Evolutionary conservation across 257 asterid genomes (phyloP), one percentile per base, ranked within the genome.

Genomic region (Cynanchum wilfordii): DNA sequence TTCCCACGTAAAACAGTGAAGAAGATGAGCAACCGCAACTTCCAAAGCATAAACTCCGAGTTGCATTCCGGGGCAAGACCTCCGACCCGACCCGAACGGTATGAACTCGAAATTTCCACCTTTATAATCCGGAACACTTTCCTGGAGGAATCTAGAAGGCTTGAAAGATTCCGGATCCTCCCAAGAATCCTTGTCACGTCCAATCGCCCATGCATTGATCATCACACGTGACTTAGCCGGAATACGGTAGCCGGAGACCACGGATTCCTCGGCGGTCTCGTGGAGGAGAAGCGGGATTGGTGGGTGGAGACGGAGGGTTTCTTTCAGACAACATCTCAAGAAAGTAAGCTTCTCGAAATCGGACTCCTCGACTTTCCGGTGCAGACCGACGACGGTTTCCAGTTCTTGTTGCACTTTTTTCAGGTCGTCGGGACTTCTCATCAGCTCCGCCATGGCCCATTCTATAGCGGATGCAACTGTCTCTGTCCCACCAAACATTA

Each of bases 41-140:
- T 93, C 98, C 68, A 90, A 56, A 4, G 89, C 92, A 79, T 89
- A 89, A 2, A 90, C 80, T 52, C 98, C 98, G 25, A 93, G 84
- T 78, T 90, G 97, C 98, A 92, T 92, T 5, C 98, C 98, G n/a
- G 98, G 98, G 82, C 98, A 92, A 1, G 98, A 92, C 72, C 98
- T 79, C 29, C 98, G 87, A 13, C 98, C 98, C 70, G 98, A 89
- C 68, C 98, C 98, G 58, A 93, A 93, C 11, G 98, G 98, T 4
- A 93, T 76, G 82, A 86, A 93, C 80, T 90, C 97, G 47, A 93
- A 93, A 68, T 86, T 78, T 0, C 84, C 74, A 44, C 97, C 97
- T 56, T 82, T 86, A 76, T 83, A 92, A 45, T 92, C 97, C 0
- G 97, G 84, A 0, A 69, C 89, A 1, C 87, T 89, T 0, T 80